A percentile compares a stretch with the other conserved stretches of the same genome.
Conservation (phyloP, 2,329 filamentous ascomycete species). For the Colletotrichum musae region DNA sequence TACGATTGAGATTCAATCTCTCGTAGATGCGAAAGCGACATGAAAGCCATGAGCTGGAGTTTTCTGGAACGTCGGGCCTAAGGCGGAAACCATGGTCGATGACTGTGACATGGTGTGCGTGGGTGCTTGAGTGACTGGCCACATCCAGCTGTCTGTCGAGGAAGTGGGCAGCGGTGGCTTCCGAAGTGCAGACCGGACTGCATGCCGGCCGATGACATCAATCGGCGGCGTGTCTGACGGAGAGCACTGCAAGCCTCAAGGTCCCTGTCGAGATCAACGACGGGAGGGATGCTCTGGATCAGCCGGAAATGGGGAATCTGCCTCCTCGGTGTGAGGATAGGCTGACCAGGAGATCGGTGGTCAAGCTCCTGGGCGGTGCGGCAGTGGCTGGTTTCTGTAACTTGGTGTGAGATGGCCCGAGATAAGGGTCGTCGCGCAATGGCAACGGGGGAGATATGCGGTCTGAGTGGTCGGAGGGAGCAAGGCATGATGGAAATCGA, state of each 20-base stretch:
- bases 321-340: constrained; percentile 31
- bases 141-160: not conserved
- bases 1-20: not conserved
- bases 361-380: constrained; percentile 13
- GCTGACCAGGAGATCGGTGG: constrained; percentile 6
- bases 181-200: not conserved
- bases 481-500: not conserved
- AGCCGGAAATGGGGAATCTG: constrained; percentile 24
- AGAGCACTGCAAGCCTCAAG: constrained; percentile 12
- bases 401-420: constrained; percentile 7
- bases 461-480: not conserved
- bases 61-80: constrained; percentile 1
- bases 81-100: constrained; percentile 14
- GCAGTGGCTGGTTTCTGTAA: constrained; percentile 11
- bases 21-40: constrained; percentile 29
- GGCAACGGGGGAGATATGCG: not conserved
- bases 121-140: constrained; percentile 10
- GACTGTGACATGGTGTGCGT: constrained; percentile 1
- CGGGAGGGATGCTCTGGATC: not conserved
- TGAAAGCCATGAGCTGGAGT: not conserved
- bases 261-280: constrained; percentile 3
- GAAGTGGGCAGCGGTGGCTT: not conserved
- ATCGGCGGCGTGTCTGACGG: constrained; percentile 21
- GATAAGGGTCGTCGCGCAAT: not conserved
- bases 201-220: constrained; percentile 38